phyloP scores from a whole-genome alignment of 176 grass and related monocot species.

The Luzula sylvatica region DNA sequence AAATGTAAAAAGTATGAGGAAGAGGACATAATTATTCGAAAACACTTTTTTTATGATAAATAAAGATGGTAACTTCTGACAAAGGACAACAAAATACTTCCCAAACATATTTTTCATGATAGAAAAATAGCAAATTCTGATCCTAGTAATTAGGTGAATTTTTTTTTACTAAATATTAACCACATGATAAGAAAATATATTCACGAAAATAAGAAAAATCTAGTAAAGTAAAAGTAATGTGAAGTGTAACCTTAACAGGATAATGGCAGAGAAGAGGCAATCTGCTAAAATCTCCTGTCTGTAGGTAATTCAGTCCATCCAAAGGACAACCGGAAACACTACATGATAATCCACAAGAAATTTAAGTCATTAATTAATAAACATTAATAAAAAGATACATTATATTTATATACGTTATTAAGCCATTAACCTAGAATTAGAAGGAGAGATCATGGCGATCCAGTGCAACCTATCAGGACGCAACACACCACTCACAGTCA shows the following conservation, averaged over 20 bases:
- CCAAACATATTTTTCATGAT: no score
- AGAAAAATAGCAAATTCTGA: conserved; percentile 6
- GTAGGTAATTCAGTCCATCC: conserved; percentile 28
- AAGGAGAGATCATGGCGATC: conserved; percentile 86
- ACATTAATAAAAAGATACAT: background rate
- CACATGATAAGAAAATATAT: no score
- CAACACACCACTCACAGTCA: conserved; percentile 44
- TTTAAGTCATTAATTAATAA: conserved; percentile 10
- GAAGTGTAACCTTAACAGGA: conserved; percentile 58
- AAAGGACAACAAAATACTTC: no score
- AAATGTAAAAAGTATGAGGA: no score
- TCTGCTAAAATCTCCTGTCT: conserved; percentile 51
- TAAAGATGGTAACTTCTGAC: no score
- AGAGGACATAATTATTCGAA: no score
- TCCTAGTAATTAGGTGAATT: conserved; percentile 13
- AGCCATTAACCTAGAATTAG: conserved; percentile 33
- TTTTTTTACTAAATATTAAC: background rate
- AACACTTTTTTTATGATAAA: no score
- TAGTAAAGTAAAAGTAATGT: no score
- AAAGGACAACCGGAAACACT: conserved; percentile 49
- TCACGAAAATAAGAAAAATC: no score
- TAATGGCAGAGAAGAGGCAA: conserved; percentile 87
- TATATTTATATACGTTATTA: background rate
- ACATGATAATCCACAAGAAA: background rate
- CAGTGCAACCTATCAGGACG: conserved; percentile 35